Percentiles rank a stretch among this genome's conserved stretches.
Conservation (phyloP, 148 eudicot species). For the Suaeda aralocaspica region DNA sequence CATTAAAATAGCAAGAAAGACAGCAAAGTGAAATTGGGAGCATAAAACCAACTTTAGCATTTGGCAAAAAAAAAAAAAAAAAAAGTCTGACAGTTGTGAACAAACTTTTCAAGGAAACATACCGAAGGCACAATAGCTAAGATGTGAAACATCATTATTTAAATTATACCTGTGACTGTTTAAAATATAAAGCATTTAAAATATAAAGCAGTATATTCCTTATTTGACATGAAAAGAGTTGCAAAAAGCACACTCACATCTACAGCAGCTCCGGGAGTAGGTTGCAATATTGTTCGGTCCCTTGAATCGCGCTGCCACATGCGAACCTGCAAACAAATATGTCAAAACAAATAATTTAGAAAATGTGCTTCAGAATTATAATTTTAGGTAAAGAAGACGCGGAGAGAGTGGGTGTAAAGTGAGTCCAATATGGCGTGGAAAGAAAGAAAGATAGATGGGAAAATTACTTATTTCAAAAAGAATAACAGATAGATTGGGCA, state of each 20-base stretch:
- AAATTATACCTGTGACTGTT: too few species aligned
- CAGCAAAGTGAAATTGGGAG: slow-evolving; percentile 13
- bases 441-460: too few species aligned
- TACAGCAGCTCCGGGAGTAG: slow-evolving; percentile 85
- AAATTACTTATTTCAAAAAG: too few species aligned
- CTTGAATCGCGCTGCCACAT: slow-evolving; percentile 86
- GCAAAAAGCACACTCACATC: slow-evolving; percentile 59
- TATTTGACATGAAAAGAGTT: background rate
- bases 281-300: slow-evolving; percentile 80
- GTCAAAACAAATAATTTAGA: background rate
- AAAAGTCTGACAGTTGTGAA: background rate
- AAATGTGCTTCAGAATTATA: too few species aligned
- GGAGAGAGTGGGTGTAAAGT: too few species aligned
- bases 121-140: background rate
- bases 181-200: too few species aligned
- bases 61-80: background rate
- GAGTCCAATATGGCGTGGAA: too few species aligned
- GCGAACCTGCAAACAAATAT: slow-evolving; percentile 48
- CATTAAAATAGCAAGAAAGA: slow-evolving; percentile 25
- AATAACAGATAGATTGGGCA: too few species aligned
- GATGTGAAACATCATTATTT: background rate
- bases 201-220: background rate
- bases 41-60: background rate
- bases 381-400: too few species aligned
- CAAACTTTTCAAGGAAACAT: background rate